Base-by-base conservation (phyloP, 768 basidiomycete species). In the Suillus hirtellus region DNA sequence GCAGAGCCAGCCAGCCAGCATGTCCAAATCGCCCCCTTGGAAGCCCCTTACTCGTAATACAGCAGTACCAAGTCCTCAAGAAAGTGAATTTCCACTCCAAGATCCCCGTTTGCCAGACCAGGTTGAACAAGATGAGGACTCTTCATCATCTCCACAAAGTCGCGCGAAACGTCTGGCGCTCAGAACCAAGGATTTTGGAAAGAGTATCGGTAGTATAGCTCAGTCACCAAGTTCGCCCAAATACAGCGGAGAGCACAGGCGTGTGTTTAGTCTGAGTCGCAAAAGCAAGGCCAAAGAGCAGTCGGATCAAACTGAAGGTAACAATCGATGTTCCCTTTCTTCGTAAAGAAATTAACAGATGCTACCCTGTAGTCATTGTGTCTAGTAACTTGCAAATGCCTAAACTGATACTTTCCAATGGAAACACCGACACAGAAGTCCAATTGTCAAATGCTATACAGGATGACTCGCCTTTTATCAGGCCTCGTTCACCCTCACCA, bases 381-480 rank as follows among this genome's bases (percentile, higher is more conserved):
- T 50, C 65, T 34, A 55, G 60, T 55, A 43, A 71, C 50, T 71
- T 72, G 24, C 74, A 72, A 61, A 59, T 70, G 27, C 64, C 65
- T 56, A 61, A 34, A 35, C 54, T 60, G 52, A 66, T 63, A 59
- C 52, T 42, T 37, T 21, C 54, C 49, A 55, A 64, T 60, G 58
- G 59, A 60, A 44, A 42, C 43, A 44, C 52, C 35, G 12, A 47
- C 31, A 24, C 64, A 49, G 66, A 59, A 49, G 58, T 56, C 60
- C 61, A 59, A 61, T 63, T 27, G 40, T 43, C 53, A 43, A 50
- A 66, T 55, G 59, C 68, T 35, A 59, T 68, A 49, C 75, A 71
- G 35, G 82, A 86, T 64, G 86, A 87, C 53, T 85, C 84, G 17
- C 85, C 86, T 5, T 92, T 93, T 70, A 89, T 93, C 63, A 81